Conservation (phyloP, 2,329 filamentous ascomycete species). For the Fusarium nurragi region DNA sequence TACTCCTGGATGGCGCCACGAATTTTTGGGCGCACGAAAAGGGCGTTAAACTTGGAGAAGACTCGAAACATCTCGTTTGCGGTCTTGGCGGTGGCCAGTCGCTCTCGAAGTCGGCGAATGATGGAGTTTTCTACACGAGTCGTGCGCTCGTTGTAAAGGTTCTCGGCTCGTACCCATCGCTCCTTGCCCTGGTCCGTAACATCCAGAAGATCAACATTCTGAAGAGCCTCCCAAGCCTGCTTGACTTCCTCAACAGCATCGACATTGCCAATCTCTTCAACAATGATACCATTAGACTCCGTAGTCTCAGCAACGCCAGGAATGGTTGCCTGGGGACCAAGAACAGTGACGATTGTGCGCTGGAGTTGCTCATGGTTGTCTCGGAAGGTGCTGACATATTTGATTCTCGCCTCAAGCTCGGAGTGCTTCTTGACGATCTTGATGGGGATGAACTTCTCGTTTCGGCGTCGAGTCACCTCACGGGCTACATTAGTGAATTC, state of each 20-base stretch:
- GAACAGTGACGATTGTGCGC: slow-evolving; percentile 94
- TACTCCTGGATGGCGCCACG: slow-evolving; percentile 97
- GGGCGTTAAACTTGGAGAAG: slow-evolving; percentile 99
- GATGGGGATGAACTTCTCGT: slow-evolving; percentile 98
- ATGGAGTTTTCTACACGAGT: slow-evolving; percentile 98
- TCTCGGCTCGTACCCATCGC: slow-evolving; percentile 92
- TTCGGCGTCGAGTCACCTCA: slow-evolving; percentile 90
- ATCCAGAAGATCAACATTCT: slow-evolving; percentile 94
- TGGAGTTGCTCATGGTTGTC: slow-evolving; percentile 98
- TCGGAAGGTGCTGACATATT: slow-evolving; percentile 93
- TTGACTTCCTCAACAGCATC: slow-evolving; percentile 97
- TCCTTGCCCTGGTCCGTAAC: slow-evolving; percentile 90
- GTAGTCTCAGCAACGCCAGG: slow-evolving; percentile 62
- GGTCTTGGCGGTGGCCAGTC: slow-evolving; percentile 93
- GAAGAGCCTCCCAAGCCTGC: slow-evolving; percentile 92
- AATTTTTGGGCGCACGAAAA: slow-evolving; percentile 99
- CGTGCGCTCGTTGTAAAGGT: slow-evolving; percentile 96
- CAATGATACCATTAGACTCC: slow-evolving; percentile 71
- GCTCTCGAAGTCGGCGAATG: slow-evolving; percentile 90
- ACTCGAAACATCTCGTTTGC: slow-evolving; percentile 99
- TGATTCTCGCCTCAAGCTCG: slow-evolving; percentile 88
- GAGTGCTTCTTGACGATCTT: slow-evolving; percentile 90
- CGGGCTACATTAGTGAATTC: slow-evolving; percentile 98
- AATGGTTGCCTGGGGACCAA: slow-evolving; percentile 76
- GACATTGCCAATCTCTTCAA: slow-evolving; percentile 96